Evolutionary conservation across 345 rosid genomes (phyloP), one percentile per base, ranked within the genome.

Genomic region (Orychophragmus violaceus): DNA sequence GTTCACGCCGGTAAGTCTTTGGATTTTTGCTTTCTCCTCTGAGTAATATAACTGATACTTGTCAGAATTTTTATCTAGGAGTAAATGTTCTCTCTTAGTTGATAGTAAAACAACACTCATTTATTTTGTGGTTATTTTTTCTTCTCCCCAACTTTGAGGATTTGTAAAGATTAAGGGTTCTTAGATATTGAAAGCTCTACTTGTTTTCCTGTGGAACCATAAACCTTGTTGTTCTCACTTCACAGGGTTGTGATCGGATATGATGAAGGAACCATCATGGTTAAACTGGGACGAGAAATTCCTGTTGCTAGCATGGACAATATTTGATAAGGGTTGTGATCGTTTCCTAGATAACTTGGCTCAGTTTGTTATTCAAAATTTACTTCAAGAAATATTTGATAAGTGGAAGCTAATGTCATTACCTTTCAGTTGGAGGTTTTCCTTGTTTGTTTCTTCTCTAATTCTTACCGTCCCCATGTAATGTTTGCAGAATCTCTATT

Each of bases 221-320:
- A 4, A 41, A 29, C 64, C 28, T 68, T 27, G 12, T 50, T 30
- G 10, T 65, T 71, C 56, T n/a, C n/a, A n/a, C 29, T 67, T 45
- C 10, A 28, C 32, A 28, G 32, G 32, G 32, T 28, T 28, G 32
- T 28, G 32, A 28, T 28, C 32, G 32, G 32, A 28, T 28, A 28
- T 28, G 32, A 28, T 28, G 32, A 28, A 5, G 32, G 32, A 28
- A 28, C 93, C 64, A 90, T 94, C 60, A 94, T 94, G 99, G 95
- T 94, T 65, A 94, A 94, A 86, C 84, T 94, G 49, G 99, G 99
- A 51, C 87, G 93, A 44, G 99, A 94, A 79, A 90, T 82, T 58
- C 99, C 99, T 70, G 96, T 94, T n/a, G 96, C 96, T 57, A 94
- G 99, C 78, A 94, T 94, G 99, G 99, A 94, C 73, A 94, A 81